Percentiles rank a stretch among this genome's conserved stretches.
These are phyloP conservation scores for Microstegium vimineum DNA, from an alignment of 176 grass and related monocot genomes.

Conservation along the genomic window DNA sequence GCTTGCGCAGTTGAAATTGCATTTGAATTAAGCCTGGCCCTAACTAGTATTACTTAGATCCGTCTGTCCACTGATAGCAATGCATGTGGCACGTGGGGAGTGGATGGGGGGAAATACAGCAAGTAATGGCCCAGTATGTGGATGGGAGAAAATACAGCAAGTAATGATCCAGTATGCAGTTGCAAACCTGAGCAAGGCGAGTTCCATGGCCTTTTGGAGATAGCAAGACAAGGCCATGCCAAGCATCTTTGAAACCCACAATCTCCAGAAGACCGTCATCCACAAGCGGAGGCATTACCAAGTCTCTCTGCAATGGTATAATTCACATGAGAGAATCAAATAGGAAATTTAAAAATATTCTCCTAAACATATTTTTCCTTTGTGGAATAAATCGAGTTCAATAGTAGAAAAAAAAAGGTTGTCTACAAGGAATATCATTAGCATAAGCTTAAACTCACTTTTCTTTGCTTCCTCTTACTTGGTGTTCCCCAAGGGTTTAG, in stretches of 20 bases:
- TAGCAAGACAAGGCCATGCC: slow-evolving; percentile 92
- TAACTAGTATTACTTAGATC: not conserved
- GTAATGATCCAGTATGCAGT: not conserved
- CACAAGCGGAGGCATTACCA: slow-evolving; percentile 78
- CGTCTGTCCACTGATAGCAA: not conserved
- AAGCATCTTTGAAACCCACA: slow-evolving; percentile 97
- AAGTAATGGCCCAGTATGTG: too few relatives aligned
- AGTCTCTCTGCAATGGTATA: slow-evolving; percentile 63
- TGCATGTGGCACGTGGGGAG: not conserved
- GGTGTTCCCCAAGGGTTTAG: slow-evolving; percentile 97
- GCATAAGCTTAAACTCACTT: slow-evolving; percentile 51
- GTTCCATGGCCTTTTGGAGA: slow-evolving; percentile 85
- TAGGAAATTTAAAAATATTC: not conserved
- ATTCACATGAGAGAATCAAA: slow-evolving; percentile 1
- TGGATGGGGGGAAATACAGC: not conserved
- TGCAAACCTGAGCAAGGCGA: slow-evolving; percentile 79
- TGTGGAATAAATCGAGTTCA: slow-evolving; percentile 3
- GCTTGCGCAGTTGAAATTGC: not conserved
- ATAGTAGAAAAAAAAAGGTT: not conserved
- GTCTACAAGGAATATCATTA: not conserved
- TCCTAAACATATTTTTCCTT: not conserved
- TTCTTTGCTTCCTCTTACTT: slow-evolving; percentile 76
- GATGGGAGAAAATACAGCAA: not conserved
- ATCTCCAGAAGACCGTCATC: slow-evolving; percentile 96
- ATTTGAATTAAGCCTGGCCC: not conserved